Conservation (phyloP, 2,329 filamentous ascomycete genomes). For the Elsinoe fawcettii region DNA sequence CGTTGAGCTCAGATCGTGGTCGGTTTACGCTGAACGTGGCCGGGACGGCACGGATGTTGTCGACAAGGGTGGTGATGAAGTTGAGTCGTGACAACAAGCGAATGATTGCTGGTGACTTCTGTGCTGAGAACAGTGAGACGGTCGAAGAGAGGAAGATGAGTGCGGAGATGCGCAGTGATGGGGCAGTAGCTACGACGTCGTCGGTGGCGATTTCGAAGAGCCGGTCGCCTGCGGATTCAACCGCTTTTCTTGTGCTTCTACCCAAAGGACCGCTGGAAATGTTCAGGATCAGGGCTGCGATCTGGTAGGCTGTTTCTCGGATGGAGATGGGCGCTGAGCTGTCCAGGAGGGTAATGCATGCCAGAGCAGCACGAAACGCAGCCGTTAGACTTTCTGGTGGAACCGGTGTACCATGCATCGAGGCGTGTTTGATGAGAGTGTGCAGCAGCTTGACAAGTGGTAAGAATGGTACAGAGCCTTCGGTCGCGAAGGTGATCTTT, state of each 20-base stretch:
- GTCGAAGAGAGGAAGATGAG: slow-evolving; percentile 75
- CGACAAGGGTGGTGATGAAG: slow-evolving; percentile 82
- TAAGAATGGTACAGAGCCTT: slow-evolving; percentile 60
- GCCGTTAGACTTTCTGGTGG: slow-evolving; percentile 85
- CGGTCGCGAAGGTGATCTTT: slow-evolving; percentile 70
- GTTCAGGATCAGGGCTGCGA: slow-evolving; percentile 31
- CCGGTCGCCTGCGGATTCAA: slow-evolving; percentile 72
- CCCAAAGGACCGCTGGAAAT: slow-evolving; percentile 25
- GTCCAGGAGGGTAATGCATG: slow-evolving; percentile 26
- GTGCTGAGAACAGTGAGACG: slow-evolving; percentile 58
- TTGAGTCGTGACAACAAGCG: slow-evolving; percentile 78
- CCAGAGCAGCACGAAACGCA: slow-evolving; percentile 78
- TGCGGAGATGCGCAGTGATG: slow-evolving; percentile 74
- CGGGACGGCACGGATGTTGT: slow-evolving; percentile 72
- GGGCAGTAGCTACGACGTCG: slow-evolving; percentile 79
- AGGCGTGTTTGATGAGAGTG: slow-evolving; percentile 51
- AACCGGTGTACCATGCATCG: slow-evolving; percentile 49
- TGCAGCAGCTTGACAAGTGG: slow-evolving; percentile 72
- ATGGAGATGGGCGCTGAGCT: slow-evolving; percentile 40
- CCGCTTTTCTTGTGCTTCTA: slow-evolving; percentile 36
- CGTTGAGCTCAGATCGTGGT: slow-evolving; percentile 42
- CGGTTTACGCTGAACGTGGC: slow-evolving; percentile 47
- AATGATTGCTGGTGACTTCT: slow-evolving; percentile 67
- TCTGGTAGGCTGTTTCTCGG: slow-evolving; percentile 81
- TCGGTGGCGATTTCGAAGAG: slow-evolving; percentile 84